Evolutionary conservation across 495 filamentous ascomycete genomes (phyloP).

Genomic region (Tuber indicum): DNA sequence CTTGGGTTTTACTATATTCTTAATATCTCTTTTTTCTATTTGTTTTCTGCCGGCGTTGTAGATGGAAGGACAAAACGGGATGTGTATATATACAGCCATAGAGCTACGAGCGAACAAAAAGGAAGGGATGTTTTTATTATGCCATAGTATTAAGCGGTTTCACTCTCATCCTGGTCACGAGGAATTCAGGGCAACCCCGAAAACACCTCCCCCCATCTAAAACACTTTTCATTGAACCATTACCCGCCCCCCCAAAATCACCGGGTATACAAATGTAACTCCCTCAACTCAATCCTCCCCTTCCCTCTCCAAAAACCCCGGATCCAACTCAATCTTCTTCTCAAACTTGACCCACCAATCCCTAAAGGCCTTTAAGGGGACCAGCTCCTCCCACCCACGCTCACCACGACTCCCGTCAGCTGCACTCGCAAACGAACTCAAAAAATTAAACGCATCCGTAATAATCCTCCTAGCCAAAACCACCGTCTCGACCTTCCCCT

Average conservation of each 20-base stretch:
- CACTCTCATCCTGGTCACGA: background rate
- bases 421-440: constrained; percentile 72
- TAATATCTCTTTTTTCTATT: constrained; percentile 18
- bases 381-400: constrained; percentile 63
- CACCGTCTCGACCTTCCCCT: constrained; percentile 52
- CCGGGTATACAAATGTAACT: background rate
- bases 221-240: constrained; percentile 9
- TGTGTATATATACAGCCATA: constrained; percentile 30
- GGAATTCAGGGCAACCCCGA: background rate
- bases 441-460: constrained; percentile 93
- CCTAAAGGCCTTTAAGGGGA: constrained; percentile 82
- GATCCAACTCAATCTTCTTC: constrained; percentile 74
- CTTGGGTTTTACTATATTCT: constrained; percentile 21
- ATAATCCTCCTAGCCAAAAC: constrained; percentile 87
- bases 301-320: constrained; percentile 79
- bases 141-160: background rate
- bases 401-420: constrained; percentile 45
- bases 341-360: constrained; percentile 99
- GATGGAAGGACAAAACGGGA: constrained; percentile 15
- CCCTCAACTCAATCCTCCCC: constrained; percentile 45
- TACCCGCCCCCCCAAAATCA: background rate
- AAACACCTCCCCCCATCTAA: constrained; percentile 16
- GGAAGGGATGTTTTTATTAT: background rate
- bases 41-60: constrained; percentile 12
- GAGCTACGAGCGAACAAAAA: constrained; percentile 22